Evolutionary conservation across 75 land plant genomes (phyloP), one percentile per base, ranked within the genome.

Genomic region (Pinus albicaulis): DNA sequence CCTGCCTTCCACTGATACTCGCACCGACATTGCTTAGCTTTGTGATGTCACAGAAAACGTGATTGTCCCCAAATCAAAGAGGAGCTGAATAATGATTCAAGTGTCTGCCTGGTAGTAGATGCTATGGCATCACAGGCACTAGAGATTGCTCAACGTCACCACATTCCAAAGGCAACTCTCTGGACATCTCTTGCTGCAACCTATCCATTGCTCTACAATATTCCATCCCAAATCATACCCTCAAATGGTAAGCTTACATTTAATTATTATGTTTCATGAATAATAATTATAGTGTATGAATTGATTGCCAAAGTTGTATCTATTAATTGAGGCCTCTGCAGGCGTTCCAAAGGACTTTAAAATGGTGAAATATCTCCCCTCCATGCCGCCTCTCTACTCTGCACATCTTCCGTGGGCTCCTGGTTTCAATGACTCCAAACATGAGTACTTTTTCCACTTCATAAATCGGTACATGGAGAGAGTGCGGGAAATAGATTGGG

Each of bases 71-170:
- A n/a, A n/a, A n/a, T n/a, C n/a, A n/a, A n/a, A n/a, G n/a, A n/a
- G n/a, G n/a, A n/a, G n/a, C n/a, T n/a, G n/a, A n/a, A n/a, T n/a
- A 8, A 13, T 0, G 20, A 31, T 28, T 0, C 17, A 7, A 17
- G 1, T 6, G 31, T 64, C 5, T 31, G 68, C 31, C 15, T 64
- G 5, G 4, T 64, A 26, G 31, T 17, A 28, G 41, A 63, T 5
- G 2, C 4, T 23, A 0, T 63, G 38, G 38, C 38, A 0, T 28
- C 38, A 14, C 7, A 3, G 1, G 36, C 66, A 1, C 28, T 63
- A 31, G 66, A 41, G 44, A 41, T 41, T 41, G 44, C 44, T 41
- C 44, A 41, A 63, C 14, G 66, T 19, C 58, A 57, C 58, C 58
- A 19, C 19, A 57, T 57, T 19, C 58, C 58, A 57, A 57, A 15